A percentile compares a stretch with the other conserved stretches of the same genome.
phyloP scores from a whole-genome alignment of 2,329 filamentous ascomycete genomes.

The Fusarium haematococcum region DNA sequence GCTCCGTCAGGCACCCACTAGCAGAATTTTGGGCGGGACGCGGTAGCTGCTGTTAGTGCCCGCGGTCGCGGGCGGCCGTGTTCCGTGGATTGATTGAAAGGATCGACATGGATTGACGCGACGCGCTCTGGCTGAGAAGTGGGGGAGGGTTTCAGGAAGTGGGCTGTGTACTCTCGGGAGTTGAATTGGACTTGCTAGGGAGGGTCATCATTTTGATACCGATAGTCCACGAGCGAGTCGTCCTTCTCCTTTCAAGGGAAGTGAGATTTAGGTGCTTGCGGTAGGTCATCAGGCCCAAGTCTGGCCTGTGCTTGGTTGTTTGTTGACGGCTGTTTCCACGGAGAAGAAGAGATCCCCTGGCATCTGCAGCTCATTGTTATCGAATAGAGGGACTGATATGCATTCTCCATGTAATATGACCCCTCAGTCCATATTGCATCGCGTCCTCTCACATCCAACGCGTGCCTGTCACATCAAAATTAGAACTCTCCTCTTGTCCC shows the following conservation, averaged over 20 bases:
- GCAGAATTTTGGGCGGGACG: conserved; percentile 16
- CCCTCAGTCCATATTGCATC: neutral
- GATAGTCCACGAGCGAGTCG: conserved; percentile 3
- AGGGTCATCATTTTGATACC: neutral
- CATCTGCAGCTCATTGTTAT: neutral
- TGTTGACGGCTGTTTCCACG: conserved; percentile 17
- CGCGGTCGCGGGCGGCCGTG: conserved; percentile 2
- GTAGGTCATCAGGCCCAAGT: neutral
- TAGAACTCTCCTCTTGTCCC: neutral
- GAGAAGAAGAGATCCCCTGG: neutral
- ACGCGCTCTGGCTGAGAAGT: conserved; percentile 6
- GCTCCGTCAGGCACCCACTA: conserved; percentile 30
- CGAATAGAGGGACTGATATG: neutral
- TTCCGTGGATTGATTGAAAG: neutral
- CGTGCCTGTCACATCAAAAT: neutral
- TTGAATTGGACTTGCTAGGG: neutral
- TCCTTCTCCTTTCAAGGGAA: neutral
- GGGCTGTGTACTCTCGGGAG: neutral
- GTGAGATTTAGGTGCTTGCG: neutral
- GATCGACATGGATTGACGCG: conserved; percentile 6
- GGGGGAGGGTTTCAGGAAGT: conserved; percentile 19
- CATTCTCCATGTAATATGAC: neutral
- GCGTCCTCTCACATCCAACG: neutral
- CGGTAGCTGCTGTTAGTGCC: conserved; percentile 36
- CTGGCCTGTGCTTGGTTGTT: conserved; percentile 35